Conservation (phyloP, 2,329 filamentous ascomycete genomes). For the Thelonectria olida region DNA sequence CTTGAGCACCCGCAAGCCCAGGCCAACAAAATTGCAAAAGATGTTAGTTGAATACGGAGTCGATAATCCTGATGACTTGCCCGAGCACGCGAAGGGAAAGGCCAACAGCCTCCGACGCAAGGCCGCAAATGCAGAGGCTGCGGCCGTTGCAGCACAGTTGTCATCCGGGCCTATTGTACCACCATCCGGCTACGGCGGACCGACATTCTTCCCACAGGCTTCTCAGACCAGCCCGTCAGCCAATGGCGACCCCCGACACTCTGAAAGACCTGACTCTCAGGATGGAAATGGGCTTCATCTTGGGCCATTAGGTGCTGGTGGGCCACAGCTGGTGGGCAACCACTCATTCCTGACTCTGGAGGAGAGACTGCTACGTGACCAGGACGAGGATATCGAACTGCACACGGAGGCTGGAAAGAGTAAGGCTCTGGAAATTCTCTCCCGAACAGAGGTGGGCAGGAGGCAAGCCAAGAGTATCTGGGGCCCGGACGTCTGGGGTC, state of each 20-base stretch:
- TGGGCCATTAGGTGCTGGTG: slow-evolving; percentile 53
- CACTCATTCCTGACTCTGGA: slow-evolving; percentile 56
- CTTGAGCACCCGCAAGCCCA: slow-evolving; percentile 91
- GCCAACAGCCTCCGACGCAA: slow-evolving; percentile 78
- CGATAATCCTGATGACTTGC: slow-evolving; percentile 89
- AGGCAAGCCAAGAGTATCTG: slow-evolving; percentile 61
- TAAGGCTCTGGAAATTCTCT: slow-evolving; percentile 62
- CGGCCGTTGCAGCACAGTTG: slow-evolving; percentile 48
- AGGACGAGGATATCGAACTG: slow-evolving; percentile 56
- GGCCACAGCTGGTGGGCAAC: slow-evolving; percentile 53
- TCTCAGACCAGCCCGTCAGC: slow-evolving; percentile 25
- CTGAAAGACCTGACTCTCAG: slow-evolving; percentile 38
- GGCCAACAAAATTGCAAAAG: slow-evolving; percentile 96
- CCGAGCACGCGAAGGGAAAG: slow-evolving; percentile 83
- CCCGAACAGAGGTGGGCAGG: slow-evolving; percentile 60
- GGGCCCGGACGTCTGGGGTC: slow-evolving; percentile 59
- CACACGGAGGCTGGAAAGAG: slow-evolving; percentile 57
- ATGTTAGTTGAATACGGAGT: slow-evolving; percentile 89
- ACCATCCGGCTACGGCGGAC: slow-evolving; percentile 37
- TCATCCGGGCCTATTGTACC: slow-evolving; percentile 30
- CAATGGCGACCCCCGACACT: slow-evolving; percentile 35
- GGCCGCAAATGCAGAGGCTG: slow-evolving; percentile 66
- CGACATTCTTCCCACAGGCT: slow-evolving; percentile 36
- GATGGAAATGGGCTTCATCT: slow-evolving; percentile 53
- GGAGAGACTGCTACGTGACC: slow-evolving; percentile 59